These are phyloP conservation scores for Reticulascus tulasneorum DNA, from an alignment of 2,329 filamentous ascomycete species.

Conservation along the genomic window DNA sequence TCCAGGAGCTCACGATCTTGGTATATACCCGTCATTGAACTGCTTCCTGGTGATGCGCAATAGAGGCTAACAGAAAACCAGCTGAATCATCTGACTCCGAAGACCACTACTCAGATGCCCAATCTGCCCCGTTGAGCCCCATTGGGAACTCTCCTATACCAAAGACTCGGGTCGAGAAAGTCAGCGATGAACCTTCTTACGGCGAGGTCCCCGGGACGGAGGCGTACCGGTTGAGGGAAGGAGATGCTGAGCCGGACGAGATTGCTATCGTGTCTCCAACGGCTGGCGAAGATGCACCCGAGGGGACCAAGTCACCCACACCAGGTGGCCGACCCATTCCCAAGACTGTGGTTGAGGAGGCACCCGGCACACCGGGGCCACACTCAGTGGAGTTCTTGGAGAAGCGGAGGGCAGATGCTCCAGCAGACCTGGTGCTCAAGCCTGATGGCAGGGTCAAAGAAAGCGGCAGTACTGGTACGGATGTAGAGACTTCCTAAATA, in stretches of 20 bases:
- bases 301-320: conserved; percentile 21
- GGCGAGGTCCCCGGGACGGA: conserved; percentile 60
- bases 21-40: conserved; percentile 28
- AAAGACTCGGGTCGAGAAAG: conserved; percentile 55
- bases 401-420: conserved; percentile 46
- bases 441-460: conserved; percentile 37
- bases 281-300: background rate
- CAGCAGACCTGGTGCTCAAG: conserved; percentile 49
- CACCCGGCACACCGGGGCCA: conserved; percentile 38
- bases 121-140: conserved; percentile 45
- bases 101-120: conserved; percentile 67
- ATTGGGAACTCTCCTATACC: conserved; percentile 49
- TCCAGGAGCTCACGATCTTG: conserved; percentile 57
- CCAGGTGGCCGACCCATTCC: conserved; percentile 41
- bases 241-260: conserved; percentile 58
- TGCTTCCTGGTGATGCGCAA: too few relatives aligned
- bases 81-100: conserved; percentile 60
- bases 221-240: conserved; percentile 50
- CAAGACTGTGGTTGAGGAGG: conserved; percentile 51
- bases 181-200: conserved; percentile 54
- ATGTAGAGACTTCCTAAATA: conserved; percentile 16
- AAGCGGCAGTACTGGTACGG: conserved; percentile 29
- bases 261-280: conserved; percentile 38
- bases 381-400: conserved; percentile 40
- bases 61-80: conserved; percentile 22